Conservation (phyloP, 208 protist genomes). For the Balamuthia mandrillaris region DNA sequence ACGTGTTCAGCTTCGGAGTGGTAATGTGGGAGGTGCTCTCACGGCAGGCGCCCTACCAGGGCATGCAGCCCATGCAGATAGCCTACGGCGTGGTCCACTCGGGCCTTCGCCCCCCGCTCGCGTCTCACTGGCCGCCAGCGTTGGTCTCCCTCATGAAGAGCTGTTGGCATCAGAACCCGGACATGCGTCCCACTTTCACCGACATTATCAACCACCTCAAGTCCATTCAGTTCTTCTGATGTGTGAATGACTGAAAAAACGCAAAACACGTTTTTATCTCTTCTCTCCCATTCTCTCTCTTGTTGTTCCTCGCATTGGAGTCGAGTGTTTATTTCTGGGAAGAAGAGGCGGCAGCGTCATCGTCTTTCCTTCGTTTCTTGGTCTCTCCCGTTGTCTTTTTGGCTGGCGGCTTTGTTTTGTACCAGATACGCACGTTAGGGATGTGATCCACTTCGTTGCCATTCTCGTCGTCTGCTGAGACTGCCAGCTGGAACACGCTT, state of each 20-base stretch:
- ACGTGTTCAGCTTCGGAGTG: constrained; percentile 40
- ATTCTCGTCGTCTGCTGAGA: background rate
- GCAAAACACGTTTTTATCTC: no score
- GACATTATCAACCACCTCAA: constrained; percentile 5
- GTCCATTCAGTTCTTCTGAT: no score
- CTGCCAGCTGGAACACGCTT: background rate
- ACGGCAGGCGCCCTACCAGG: background rate
- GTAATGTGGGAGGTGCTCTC: constrained; percentile 41
- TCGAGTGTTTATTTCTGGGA: no score
- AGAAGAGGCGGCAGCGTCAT: no score
- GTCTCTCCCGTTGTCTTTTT: background rate
- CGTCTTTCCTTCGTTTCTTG: no score
- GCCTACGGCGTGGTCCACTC: background rate
- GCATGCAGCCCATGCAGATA: constrained; percentile 39
- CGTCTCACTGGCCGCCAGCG: background rate
- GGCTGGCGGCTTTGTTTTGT: background rate
- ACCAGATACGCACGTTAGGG: background rate
- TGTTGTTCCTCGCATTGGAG: no score
- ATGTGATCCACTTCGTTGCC: background rate
- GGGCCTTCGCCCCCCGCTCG: background rate
- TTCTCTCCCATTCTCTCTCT: no score
- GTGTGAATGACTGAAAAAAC: no score
- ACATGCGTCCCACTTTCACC: background rate
- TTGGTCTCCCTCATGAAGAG: background rate
- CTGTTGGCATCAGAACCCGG: background rate